Evolutionary conservation across 345 rosid genomes (phyloP).

Genomic region (Geranium brycei): DNA sequence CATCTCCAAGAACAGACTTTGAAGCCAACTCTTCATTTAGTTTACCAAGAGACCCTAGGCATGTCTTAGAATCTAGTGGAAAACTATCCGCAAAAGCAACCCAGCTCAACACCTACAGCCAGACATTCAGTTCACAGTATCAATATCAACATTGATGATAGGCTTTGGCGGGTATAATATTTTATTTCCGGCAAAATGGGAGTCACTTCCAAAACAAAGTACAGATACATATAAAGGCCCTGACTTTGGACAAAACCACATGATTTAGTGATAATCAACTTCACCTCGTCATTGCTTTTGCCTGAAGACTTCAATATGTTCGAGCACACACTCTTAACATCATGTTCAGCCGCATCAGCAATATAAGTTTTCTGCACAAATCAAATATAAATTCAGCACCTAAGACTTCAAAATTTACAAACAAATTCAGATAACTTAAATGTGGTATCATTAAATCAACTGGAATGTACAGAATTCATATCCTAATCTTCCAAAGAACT

Average conservation of each 20-base stretch:
- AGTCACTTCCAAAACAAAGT: neutral
- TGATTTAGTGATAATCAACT: neutral
- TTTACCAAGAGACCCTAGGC: slow-evolving; percentile 28
- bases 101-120: slow-evolving; percentile 62
- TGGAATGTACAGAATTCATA: too few relatives aligned
- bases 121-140: neutral
- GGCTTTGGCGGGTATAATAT: neutral
- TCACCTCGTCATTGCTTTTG: slow-evolving; percentile 43
- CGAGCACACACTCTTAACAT: slow-evolving; percentile 38
- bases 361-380: slow-evolving; percentile 27
- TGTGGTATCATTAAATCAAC: too few relatives aligned
- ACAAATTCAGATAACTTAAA: slow-evolving; percentile 3
- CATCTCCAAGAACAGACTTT: slow-evolving; percentile 67
- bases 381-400: neutral
- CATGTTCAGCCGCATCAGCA: slow-evolving; percentile 20
- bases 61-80: slow-evolving; percentile 34
- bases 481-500: too few relatives aligned
- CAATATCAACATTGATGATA: neutral
- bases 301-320: slow-evolving; percentile 40
- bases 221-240: neutral
- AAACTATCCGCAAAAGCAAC: slow-evolving; percentile 46
- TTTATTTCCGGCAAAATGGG: neutral
- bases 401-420: neutral
- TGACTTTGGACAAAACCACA: slow-evolving; percentile 3
- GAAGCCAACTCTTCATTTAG: slow-evolving; percentile 49